phyloP scores from a whole-genome alignment of 2,329 filamentous ascomycete genomes.

The Oidium heveae region DNA sequence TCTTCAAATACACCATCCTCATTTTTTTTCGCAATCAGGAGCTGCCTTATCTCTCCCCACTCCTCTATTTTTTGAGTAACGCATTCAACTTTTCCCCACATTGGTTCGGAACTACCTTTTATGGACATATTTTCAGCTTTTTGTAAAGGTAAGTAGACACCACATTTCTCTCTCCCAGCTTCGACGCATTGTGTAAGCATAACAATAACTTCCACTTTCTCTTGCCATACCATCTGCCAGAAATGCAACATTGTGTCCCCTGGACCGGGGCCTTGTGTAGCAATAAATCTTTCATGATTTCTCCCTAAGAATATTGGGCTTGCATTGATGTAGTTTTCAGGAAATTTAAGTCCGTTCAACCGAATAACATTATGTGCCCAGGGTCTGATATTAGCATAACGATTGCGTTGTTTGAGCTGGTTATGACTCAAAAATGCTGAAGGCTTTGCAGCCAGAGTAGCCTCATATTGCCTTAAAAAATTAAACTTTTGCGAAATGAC shows the following conservation, averaged over 20 bases:
- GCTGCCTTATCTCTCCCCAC: conserved; percentile 2
- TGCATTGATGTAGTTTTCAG: conserved; percentile 44
- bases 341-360: conserved; percentile 46
- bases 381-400: conserved; percentile 69
- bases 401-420: conserved; percentile 32
- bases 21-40: background rate
- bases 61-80: conserved; percentile 1
- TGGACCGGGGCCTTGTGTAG: conserved; percentile 3
- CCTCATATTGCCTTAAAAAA: background rate
- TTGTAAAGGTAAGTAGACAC: conserved; percentile 4
- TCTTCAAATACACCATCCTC: background rate
- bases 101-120: background rate
- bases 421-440: background rate
- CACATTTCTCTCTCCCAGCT: conserved; percentile 4
- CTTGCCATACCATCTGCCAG: conserved; percentile 3
- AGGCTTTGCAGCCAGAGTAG: background rate
- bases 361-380: conserved; percentile 66
- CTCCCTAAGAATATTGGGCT: conserved; percentile 28
- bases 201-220: conserved; percentile 2
- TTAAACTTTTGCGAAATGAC: background rate
- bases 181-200: conserved; percentile 5
- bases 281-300: conserved; percentile 8
- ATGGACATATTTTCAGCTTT: conserved; percentile 1
- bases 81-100: conserved; percentile 4
- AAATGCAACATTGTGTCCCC: background rate